phyloP scores from a whole-genome alignment of 23 red algal genomes.

The Pyropia yezoensis region DNA sequence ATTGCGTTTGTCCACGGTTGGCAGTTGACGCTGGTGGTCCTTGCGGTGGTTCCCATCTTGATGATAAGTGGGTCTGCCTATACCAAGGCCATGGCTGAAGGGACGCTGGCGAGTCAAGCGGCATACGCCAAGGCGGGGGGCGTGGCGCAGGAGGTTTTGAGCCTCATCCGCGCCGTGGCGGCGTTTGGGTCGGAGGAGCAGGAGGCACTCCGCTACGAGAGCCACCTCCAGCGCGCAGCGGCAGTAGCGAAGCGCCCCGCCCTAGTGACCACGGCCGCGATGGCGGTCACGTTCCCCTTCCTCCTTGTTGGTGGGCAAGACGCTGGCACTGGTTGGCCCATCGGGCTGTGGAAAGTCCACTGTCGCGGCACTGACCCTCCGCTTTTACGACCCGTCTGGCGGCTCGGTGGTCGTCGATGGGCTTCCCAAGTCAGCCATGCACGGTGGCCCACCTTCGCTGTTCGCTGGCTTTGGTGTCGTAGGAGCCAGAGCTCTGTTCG shows the following conservation, averaged over 20 bases:
- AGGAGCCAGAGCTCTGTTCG: conserved; percentile 80
- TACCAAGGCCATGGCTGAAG: conserved; percentile 60
- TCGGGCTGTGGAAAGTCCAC: conserved; percentile 38
- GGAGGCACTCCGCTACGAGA: conserved; percentile 70
- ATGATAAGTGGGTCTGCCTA: conserved; percentile 54
- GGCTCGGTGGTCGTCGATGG: conserved; percentile 17
- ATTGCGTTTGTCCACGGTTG: conserved; percentile 51
- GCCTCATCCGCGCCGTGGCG: conserved; percentile 71
- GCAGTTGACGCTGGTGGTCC: conserved; percentile 57
- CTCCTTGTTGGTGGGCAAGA: too few relatives aligned
- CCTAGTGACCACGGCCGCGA: too few relatives aligned
- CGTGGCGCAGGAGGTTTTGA: conserved; percentile 71
- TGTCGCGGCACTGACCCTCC: conserved; percentile 8
- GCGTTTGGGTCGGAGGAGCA: conserved; percentile 73
- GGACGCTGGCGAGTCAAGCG: conserved; percentile 42
- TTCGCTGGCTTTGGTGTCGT: conserved; percentile 56
- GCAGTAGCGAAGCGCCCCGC: too few relatives aligned
- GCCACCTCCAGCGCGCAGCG: too few relatives aligned
- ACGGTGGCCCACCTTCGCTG: conserved; percentile 25
- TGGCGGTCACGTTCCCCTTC: too few relatives aligned
- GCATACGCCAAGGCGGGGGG: conserved; percentile 72
- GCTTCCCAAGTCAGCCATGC: conserved; percentile 19
- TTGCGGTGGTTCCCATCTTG: conserved; percentile 69
- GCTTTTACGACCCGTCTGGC: conserved; percentile 27
- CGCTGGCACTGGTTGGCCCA: conserved; percentile 30